Evolutionary conservation across 1,284 basidiomycete genomes (phyloP).

Genomic region (Boletus hoseneyae): DNA sequence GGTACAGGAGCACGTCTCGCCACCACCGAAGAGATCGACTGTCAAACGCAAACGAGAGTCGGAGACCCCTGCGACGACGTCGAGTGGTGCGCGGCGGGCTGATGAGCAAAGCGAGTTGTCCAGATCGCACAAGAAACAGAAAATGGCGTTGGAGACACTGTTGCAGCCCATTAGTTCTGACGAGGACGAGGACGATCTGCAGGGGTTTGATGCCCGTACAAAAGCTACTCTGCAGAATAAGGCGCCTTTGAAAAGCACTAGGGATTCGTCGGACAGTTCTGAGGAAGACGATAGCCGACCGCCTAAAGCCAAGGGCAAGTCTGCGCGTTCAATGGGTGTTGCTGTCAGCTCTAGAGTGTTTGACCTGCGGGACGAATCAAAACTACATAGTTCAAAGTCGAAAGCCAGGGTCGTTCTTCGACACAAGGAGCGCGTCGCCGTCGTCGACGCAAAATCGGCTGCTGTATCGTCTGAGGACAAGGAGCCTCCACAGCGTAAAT

Average conservation of each 20-base stretch:
- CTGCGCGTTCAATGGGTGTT: neutral
- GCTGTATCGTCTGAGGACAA: slow-evolving; percentile 2
- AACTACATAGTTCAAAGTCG: neutral
- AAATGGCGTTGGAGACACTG: slow-evolving; percentile 4
- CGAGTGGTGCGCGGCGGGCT: neutral
- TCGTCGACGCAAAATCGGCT: neutral
- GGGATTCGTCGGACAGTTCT: neutral
- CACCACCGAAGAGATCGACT: neutral
- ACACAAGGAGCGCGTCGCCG: neutral
- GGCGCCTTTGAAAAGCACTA: neutral
- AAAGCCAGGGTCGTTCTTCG: slow-evolving; percentile 1
- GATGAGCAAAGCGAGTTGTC: slow-evolving; percentile 3
- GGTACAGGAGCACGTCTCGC: neutral
- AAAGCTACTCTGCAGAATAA: neutral
- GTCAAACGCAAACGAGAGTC: slow-evolving; percentile 24
- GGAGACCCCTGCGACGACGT: neutral
- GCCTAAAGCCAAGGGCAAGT: slow-evolving; percentile 3
- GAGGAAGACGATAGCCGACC: slow-evolving; percentile 1
- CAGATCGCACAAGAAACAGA: slow-evolving; percentile 24
- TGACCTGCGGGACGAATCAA: neutral
- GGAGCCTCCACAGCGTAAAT: slow-evolving; percentile 1
- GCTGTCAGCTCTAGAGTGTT: neutral
- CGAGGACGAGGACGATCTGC: slow-evolving; percentile 9
- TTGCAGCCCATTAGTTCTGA: slow-evolving; percentile 13
- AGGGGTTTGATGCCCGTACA: accelerated